Percentiles rank a stretch among this genome's conserved stretches.
phyloP scores from a whole-genome alignment of 2,329 filamentous ascomycete species.

The Pseudogymnoascus sp. region DNA sequence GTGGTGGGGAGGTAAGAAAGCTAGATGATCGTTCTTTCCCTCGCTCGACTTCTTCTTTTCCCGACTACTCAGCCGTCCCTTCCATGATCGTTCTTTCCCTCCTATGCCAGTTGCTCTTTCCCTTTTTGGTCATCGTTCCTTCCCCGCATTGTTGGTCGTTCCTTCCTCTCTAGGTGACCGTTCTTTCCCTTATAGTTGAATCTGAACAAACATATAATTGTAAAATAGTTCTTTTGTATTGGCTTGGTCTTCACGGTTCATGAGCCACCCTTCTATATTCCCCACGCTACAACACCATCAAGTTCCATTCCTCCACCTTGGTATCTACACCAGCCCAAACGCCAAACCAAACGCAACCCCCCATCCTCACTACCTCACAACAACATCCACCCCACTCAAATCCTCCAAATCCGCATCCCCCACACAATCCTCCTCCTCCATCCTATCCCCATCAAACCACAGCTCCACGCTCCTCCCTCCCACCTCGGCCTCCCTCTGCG shows the following conservation, averaged over 20 bases:
- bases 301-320: background rate
- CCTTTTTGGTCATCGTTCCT: background rate
- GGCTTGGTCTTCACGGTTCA: background rate
- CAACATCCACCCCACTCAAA: slow-evolving; percentile 67
- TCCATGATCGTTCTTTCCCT: background rate
- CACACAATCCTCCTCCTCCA: slow-evolving; percentile 54
- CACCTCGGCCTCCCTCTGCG: slow-evolving; percentile 39
- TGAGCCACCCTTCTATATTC: background rate
- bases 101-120: background rate
- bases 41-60: background rate
- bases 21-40: background rate
- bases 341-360: background rate
- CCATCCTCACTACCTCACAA: slow-evolving; percentile 41
- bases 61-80: background rate
- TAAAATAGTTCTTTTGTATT: background rate
- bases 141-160: background rate
- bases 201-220: background rate
- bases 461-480: slow-evolving; percentile 49
- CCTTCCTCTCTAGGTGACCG: background rate
- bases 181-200: background rate
- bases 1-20: background rate
- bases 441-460: slow-evolving; percentile 65
- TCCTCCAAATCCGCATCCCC: slow-evolving; percentile 65
- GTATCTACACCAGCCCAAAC: background rate
- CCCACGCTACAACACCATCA: background rate